phyloP scores from a whole-genome alignment of 805 yeast genomes.

The Nakazawaea ernobii region DNA sequence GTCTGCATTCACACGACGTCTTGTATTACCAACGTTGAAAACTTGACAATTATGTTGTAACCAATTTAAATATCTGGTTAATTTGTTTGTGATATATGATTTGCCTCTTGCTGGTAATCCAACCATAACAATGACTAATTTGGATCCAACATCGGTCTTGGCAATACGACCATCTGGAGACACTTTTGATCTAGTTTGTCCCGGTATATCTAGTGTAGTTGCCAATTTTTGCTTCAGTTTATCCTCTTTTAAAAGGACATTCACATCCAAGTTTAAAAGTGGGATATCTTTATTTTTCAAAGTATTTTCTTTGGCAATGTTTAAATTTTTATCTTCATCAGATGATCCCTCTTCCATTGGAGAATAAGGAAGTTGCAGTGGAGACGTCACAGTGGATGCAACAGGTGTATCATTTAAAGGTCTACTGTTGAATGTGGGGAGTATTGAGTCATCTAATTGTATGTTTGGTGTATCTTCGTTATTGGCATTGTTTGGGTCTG shows the following conservation, averaged over 20 bases:
- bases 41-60: constrained; percentile 85
- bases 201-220: constrained; percentile 88
- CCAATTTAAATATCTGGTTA: constrained; percentile 90
- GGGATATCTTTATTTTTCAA: constrained; percentile 26
- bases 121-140: constrained; percentile 92
- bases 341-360: constrained; percentile 17
- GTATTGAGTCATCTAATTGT: not conserved
- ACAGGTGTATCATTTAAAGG: constrained; percentile 76
- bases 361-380: constrained; percentile 25
- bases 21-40: constrained; percentile 92
- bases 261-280: constrained; percentile 8
- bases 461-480: not conserved
- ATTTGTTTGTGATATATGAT: constrained; percentile 85
- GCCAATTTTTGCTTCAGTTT: constrained; percentile 10
- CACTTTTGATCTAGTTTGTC: constrained; percentile 74
- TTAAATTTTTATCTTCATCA: constrained; percentile 10
- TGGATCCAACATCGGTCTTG: constrained; percentile 66
- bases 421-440: constrained; percentile 62
- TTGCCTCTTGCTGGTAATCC: constrained; percentile 96
- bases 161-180: constrained; percentile 72
- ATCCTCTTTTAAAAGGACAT: constrained; percentile 2
- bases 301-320: constrained; percentile 14
- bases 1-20: constrained; percentile 64
- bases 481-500: constrained; percentile 13
- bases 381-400: constrained; percentile 51